Evolutionary conservation across 108 stramenopile species (phyloP), one percentile per base, ranked within the genome.

Genomic region (Schizochytrium sp.): DNA sequence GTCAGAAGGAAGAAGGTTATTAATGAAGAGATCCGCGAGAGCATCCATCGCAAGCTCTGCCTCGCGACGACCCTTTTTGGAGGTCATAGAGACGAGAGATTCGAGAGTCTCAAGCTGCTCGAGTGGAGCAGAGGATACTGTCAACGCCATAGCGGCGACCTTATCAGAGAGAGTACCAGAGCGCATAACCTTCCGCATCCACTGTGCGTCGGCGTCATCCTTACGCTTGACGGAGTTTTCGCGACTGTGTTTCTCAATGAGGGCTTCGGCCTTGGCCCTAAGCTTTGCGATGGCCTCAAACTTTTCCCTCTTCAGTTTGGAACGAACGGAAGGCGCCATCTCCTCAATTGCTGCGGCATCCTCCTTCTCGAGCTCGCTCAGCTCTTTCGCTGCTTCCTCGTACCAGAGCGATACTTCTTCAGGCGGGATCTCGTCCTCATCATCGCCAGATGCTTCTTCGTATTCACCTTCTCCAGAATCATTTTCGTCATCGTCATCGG

Each of bases 121-220:
- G 0, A n/a, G 8, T 53, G 76, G 76, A 5, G 47, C 76, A 7
- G 76, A 83, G 4, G 76, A 83, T n/a, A 83, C 57, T 7, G 13
- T 87, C 28, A 90, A 41, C 1, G 89, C 87, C 89, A 90, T 88
- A 8, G 89, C 89, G 7, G 89, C 89, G 28, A 90, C 89, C 40
- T 73, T 72, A 50, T 90, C 89, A 4, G 89, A 90, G 47, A 73
- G 38, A 17, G 89, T 90, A 59, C 89, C 89, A 28, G 56, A 59
- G 46, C 44, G 40, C 60, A 90, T 40, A 13, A 90, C 89, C 64
- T 90, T 38, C 17, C 53, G 56, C 59, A 90, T 42, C 89, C 89
- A 90, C 59, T 90, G 58, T 13, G 17, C 45, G 3, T 90, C 89
- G 38, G 76, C 28, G 28, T 83, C 76, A 53, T 55, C 40, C 28